Conservation (phyloP, 1,284 basidiomycete species). For the Cryptococcus floricola region DNA sequence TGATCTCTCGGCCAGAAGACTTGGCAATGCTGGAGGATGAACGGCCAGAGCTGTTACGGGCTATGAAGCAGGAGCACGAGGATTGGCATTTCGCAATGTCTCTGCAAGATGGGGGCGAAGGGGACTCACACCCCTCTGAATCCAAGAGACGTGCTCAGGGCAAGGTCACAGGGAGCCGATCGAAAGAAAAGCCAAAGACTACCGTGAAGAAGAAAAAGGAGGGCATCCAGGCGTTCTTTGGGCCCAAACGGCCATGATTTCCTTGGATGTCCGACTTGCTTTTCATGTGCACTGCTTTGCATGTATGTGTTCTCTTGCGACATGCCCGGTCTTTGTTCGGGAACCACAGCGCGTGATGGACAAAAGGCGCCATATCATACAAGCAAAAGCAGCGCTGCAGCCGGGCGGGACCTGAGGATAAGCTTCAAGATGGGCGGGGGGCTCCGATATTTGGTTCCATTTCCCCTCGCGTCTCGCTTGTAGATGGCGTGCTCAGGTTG, state of each 20-base stretch:
- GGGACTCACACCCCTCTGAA: background rate
- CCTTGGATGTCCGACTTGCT: no score
- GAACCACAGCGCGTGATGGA: no score
- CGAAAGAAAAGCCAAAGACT: constrained; percentile 26
- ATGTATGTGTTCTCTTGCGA: no score
- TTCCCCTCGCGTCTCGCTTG: no score
- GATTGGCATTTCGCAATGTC: constrained; percentile 84
- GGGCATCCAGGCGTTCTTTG: constrained; percentile 76
- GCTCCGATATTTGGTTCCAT: no score
- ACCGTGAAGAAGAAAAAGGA: constrained; percentile 38
- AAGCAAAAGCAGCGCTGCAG: no score
- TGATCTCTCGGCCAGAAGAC: constrained; percentile 12
- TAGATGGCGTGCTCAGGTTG: no score
- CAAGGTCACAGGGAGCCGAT: constrained; percentile 35
- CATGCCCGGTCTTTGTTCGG: no score
- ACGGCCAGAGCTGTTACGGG: constrained; percentile 53
- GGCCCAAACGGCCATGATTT: constrained; percentile 23
- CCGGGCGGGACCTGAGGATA: no score
- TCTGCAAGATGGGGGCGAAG: constrained; percentile 51
- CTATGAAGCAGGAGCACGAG: constrained; percentile 66
- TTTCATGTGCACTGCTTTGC: no score
- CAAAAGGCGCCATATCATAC: no score
- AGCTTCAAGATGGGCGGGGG: no score
- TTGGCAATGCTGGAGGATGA: constrained; percentile 23
- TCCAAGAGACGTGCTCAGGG: background rate